Evolutionary conservation across 768 basidiomycete genomes (phyloP).

Genomic region (Russula dissimulans): DNA sequence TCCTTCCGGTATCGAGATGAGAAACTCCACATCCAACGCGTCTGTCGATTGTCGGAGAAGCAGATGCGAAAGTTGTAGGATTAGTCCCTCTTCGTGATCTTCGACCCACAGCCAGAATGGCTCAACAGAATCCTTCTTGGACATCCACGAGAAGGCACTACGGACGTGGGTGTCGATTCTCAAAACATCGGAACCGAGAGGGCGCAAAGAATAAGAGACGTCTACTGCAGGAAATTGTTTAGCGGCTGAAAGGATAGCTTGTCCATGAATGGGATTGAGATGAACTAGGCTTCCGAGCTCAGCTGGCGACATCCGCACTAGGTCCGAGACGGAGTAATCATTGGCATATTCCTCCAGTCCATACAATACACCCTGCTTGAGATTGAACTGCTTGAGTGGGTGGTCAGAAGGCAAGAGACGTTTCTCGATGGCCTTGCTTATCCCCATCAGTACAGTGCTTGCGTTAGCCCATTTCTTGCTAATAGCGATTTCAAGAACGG

Average conservation of each 20-base stretch:
- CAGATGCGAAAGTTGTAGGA: constrained; percentile 72
- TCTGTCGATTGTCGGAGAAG: constrained; percentile 60
- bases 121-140: constrained; percentile 67
- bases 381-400: constrained; percentile 71
- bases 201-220: constrained; percentile 63
- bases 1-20: constrained; percentile 60
- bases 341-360: constrained; percentile 73
- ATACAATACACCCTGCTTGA: constrained; percentile 71
- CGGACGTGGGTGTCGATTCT: constrained; percentile 57
- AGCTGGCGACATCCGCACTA: constrained; percentile 55
- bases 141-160: constrained; percentile 72
- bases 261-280: constrained; percentile 78
- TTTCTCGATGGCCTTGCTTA: constrained; percentile 91
- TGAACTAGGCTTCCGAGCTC: constrained; percentile 75
- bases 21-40: constrained; percentile 58
- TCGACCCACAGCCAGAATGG: constrained; percentile 97
- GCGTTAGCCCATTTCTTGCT: constrained; percentile 87
- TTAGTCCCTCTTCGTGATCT: constrained; percentile 68
- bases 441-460: constrained; percentile 68
- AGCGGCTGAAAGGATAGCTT: constrained; percentile 68
- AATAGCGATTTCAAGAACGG: constrained; percentile 88
- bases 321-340: constrained; percentile 65
- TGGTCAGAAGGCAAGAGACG: constrained; percentile 94
- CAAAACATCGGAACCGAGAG: constrained; percentile 77
- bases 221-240: constrained; percentile 72